Base-by-base conservation (phyloP, 148 eudicot genomes). In the Dysphania ambrosioides region DNA sequence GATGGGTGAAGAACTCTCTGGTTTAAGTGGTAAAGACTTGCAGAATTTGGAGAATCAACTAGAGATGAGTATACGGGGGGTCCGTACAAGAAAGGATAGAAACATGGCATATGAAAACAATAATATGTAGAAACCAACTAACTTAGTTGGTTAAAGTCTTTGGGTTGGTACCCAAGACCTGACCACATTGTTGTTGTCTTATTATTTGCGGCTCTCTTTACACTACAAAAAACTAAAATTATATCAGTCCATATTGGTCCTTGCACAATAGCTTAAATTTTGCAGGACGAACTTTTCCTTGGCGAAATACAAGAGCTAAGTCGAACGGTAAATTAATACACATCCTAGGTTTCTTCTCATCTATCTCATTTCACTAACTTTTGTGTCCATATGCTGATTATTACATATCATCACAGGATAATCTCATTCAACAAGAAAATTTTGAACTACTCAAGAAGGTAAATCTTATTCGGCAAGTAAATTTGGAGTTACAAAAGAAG, bases 271-370 rank as follows among this genome's bases (percentile, higher is more conserved):
- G 23, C 60, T 35, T 6, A 7, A 16, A 78, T 31, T 41, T 64
- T 78, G 78, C 70, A 93, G 97, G 96, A 90, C 68, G 90, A 90
- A 78, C 77, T 86, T 68, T 66, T 88, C 62, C 73, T 76, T 35
- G 91, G 86, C 53, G 91, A 93, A 81, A 86, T 90, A 82, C 85
- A 90, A 71, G 93, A 90, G 70, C 82, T 93, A 41, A 85, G 78
- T 69, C 81, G 64, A 77, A 88, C 86, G 93, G 93, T 89, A 78
- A 32, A 27, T 8, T 53, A 30, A 36, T 57, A 32, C 59, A 53
- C 66, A 70, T 68, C 51, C 34, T 47, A 74, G 23, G 51, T 66
- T 40, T 32, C 6, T 36, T 66, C 49, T 76, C 57, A 30, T 38
- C 51, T 70, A 24, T 21, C 55, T 68, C 23, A 13, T 18, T 26